Conservation (phyloP, 306 rosid species). For the Sindora glabra region DNA sequence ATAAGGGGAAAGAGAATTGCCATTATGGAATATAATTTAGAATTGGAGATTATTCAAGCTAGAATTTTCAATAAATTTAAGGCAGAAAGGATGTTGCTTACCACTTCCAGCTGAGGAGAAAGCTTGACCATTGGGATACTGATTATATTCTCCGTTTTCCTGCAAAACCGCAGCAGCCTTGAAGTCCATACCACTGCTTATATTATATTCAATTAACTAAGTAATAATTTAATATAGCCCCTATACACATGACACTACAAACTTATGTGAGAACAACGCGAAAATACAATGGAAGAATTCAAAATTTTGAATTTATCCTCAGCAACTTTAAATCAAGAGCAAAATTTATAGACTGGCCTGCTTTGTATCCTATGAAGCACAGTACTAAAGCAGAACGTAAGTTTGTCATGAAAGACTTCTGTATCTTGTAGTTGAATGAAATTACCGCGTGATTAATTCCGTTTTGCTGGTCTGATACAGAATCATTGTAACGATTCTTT, state of each 20-base stretch:
- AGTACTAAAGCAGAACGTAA: not conserved
- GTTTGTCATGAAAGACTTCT: not conserved
- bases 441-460: constrained; percentile 41
- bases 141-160: constrained; percentile 53
- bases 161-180: constrained; percentile 27
- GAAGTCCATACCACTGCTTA: not conserved
- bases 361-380: no score
- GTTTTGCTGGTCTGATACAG: constrained; percentile 20
- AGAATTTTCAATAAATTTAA: no score
- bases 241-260: not conserved
- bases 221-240: not conserved
- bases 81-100: no score
- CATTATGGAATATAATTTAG: no score
- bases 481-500: constrained; percentile 32
- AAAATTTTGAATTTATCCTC: no score
- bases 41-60: no score
- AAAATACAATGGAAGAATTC: no score
- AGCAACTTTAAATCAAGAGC: no score
- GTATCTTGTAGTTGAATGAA: not conserved
- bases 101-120: constrained; percentile 66
- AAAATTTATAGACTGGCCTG: no score
- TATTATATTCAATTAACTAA: not conserved
- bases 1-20: no score
- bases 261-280: not conserved
- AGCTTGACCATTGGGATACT: constrained; percentile 38